Base-by-base conservation (phyloP, 768 basidiomycete species). In the Trichaptum fuscoviolaceum region DNA sequence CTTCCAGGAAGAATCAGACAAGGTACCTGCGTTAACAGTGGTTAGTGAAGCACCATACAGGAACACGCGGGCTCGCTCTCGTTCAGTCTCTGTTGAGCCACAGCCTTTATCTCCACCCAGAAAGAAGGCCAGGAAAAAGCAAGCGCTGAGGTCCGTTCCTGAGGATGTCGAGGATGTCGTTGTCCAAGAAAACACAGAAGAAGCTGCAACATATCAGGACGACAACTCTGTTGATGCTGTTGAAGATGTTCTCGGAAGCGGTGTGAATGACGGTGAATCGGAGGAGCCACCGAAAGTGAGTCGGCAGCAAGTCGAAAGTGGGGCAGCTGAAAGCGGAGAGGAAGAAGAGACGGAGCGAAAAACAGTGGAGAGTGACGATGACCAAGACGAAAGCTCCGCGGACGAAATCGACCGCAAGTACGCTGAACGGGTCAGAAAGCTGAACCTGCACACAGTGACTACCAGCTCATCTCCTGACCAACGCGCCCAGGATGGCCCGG, bases 21-120 rank as follows among this genome's bases (percentile, higher is more conserved):
- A 58, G 57, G 34, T 23, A 25, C 64, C 7, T 24, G 17, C n/a
- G 20, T 25, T 64, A 30, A 63, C 59, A 7, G n/a, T 59, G 10
- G 9, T 65, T 9, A 15, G 23, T 18, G 70, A 71, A 61, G 71
- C 76, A 58, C 76, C 78, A 10, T 77, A 73, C 67, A 71, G 71
- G 42, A 77, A 77, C 67, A 78, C 78, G 1, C 73, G 80, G 24
- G 75, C 77, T 0, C 67, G 75, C 20, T 77, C 78, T 27, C 74
- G 72, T 25, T 76, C 76, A 10, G 72, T 77, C 18, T 52, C 42
- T 12, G 42, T 52, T 52, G 42, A 52, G 42, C 42, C 42, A 52
- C 42, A 52, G 15, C 42, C 15, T 2, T 30, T 30, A 30, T 8
- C 30, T 52, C 42, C 42, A 4, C 42, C 42, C 12, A 52, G 20